phyloP scores from a whole-genome alignment of 164 flowering plant genomes.

The Annona squamosa region DNA sequence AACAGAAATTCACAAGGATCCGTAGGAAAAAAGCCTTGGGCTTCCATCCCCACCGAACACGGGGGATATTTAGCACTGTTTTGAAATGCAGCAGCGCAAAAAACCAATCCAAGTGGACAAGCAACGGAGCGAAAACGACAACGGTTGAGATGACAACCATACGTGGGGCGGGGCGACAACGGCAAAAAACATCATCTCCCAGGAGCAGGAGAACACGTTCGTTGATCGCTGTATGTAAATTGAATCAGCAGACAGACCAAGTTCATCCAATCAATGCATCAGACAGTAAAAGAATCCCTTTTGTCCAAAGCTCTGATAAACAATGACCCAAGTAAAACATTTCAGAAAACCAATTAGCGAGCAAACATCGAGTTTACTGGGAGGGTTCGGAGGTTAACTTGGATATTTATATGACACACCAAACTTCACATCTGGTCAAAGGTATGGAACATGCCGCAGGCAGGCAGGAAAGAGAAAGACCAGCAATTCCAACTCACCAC shows the following conservation, averaged over 20 bases:
- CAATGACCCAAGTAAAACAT: background rate
- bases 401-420: background rate
- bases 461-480: background rate
- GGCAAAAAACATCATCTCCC: too few species aligned
- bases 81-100: too few species aligned
- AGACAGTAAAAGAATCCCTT: background rate
- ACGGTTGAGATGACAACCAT: too few species aligned
- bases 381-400: constrained; percentile 23
- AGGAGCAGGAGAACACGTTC: too few species aligned
- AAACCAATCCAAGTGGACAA: too few species aligned
- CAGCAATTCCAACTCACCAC: background rate
- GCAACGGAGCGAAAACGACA: too few species aligned
- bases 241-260: background rate
- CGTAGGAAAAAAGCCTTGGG: too few species aligned
- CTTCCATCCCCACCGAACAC: too few species aligned
- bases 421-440: constrained; percentile 18
- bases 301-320: background rate
- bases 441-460: background rate
- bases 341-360: constrained; percentile 21
- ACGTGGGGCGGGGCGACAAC: too few species aligned
- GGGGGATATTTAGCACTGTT: too few species aligned
- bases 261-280: background rate
- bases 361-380: constrained; percentile 20
- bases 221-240: too few species aligned
- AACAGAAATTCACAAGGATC: too few species aligned